Conservation (phyloP, 345 rosid species). For the Balakata baccata region DNA sequence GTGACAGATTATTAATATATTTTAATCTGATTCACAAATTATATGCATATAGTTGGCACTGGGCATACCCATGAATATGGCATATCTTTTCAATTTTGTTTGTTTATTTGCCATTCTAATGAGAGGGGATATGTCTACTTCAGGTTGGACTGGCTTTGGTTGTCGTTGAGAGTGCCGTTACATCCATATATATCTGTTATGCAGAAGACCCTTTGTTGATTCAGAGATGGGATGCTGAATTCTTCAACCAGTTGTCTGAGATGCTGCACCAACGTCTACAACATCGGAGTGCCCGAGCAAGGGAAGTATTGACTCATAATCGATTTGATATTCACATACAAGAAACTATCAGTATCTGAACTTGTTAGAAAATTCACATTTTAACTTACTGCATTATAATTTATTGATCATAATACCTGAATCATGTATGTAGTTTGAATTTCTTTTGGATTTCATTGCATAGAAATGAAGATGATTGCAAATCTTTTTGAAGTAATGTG, state of each 20-base stretch:
- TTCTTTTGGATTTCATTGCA: no score
- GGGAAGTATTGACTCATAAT: slow-evolving; percentile 49
- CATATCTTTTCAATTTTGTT: not conserved
- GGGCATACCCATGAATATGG: not conserved
- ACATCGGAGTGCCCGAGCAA: slow-evolving; percentile 63
- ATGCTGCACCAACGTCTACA: slow-evolving; percentile 82
- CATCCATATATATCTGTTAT: slow-evolving; percentile 83
- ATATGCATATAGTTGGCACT: not conserved
- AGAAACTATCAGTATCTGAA: slow-evolving; percentile 31
- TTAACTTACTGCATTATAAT: slow-evolving; percentile 9
- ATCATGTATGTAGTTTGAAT: slow-evolving; percentile 19
- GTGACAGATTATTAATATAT: not conserved
- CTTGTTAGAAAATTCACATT: not conserved
- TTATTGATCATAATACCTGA: slow-evolving; percentile 11
- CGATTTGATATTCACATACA: slow-evolving; percentile 34
- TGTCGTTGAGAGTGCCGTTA: slow-evolving; percentile 89
- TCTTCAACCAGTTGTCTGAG: slow-evolving; percentile 42
- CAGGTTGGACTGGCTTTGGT: slow-evolving; percentile 95
- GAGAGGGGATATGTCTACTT: not conserved
- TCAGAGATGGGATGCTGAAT: slow-evolving; percentile 28
- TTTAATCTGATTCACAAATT: not conserved
- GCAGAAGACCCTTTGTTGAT: slow-evolving; percentile 73
- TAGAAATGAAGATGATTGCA: no score
- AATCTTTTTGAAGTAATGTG: no score
- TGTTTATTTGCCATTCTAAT: not conserved